phyloP scores from a whole-genome alignment of 2,329 filamentous ascomycete species.

The Diaporthe ilicicola region DNA sequence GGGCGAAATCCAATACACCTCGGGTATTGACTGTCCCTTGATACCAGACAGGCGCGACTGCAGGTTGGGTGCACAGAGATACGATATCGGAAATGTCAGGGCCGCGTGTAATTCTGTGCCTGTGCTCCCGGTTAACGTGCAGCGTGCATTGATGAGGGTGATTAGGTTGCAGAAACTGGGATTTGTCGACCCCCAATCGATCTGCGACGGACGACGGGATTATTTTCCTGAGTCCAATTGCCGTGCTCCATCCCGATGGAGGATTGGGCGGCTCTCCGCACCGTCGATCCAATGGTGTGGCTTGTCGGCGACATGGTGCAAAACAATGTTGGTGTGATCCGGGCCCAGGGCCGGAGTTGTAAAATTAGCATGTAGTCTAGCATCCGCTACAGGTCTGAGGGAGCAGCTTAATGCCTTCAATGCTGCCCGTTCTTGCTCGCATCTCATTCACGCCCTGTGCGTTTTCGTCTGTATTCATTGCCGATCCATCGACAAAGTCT shows the following conservation, averaged over 20 bases:
- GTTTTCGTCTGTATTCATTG: background rate
- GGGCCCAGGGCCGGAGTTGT: background rate
- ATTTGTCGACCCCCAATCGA: background rate
- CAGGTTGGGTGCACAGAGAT: background rate
- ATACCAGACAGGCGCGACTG: background rate
- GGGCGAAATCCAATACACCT: background rate
- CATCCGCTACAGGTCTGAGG: background rate
- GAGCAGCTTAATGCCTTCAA: background rate
- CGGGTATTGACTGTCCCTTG: background rate
- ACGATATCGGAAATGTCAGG: background rate
- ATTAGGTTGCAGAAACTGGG: background rate
- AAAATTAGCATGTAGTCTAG: conserved; percentile 10
- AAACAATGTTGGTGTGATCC: conserved; percentile 8
- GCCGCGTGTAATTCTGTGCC: conserved; percentile 11
- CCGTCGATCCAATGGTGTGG: conserved; percentile 13
- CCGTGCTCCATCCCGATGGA: conserved; percentile 10
- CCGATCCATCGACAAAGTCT: background rate
- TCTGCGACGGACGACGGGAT: background rate
- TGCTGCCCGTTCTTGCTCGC: background rate
- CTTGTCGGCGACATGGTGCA: conserved; percentile 3
- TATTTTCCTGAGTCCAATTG: background rate
- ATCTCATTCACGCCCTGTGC: background rate
- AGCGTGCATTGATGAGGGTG: background rate
- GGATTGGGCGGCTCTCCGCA: conserved; percentile 3
- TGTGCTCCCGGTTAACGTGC: background rate